Base-by-base conservation (phyloP, 2,329 filamentous ascomycete genomes). In the Scortechinia acanthostroma region DNA sequence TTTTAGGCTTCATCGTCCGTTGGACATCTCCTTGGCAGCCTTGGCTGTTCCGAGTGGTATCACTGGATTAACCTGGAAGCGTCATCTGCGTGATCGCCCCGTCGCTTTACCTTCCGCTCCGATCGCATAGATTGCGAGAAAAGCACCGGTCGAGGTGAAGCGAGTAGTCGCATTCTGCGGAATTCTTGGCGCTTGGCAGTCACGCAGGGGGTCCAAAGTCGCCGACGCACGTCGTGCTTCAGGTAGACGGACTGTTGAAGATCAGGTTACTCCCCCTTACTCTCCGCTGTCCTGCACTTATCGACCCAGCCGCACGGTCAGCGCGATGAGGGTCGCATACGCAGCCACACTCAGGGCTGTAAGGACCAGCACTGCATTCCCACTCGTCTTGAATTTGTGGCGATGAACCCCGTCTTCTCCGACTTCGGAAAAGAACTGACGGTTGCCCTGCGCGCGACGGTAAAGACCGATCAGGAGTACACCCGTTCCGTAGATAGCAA, bases 301-400 rank as follows among this genome's bases (percentile, higher is more conserved):
- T 10, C 25, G 25, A 30, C 25, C n/a, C n/a, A 40, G 17, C 20
- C 6, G 14, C 10, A 40, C 52, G 3, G 76, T 83, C 54, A 84
- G 63, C 22, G 73, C 74, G 49, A 84, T 65, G 53, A 84, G 62
- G 47, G 69, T 76, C 21, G 73, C 64, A 55, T 83, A 84, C 21
- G 80, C 80, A 13, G 74, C 77, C 15, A 83, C 60, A 54, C 76
- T 83, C 56, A 84, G 58, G 20, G 71, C 74, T 14, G 80, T 83
- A 58, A 84, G 58, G 21, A 80, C 70, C 40, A 80, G 66, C 2
- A 84, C 80, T 4, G 81, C 77, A 58, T 84, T 83, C 22, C 80
- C 80, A 60, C 77, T 82, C 15, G 80, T 84, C 46, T 78, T 66
- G 56, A 84, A 84, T 52, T 71, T 78, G 60, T 77, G 77, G 50